Conservation (phyloP, 345 rosid species). For the Crucihimalaya himalaica region DNA sequence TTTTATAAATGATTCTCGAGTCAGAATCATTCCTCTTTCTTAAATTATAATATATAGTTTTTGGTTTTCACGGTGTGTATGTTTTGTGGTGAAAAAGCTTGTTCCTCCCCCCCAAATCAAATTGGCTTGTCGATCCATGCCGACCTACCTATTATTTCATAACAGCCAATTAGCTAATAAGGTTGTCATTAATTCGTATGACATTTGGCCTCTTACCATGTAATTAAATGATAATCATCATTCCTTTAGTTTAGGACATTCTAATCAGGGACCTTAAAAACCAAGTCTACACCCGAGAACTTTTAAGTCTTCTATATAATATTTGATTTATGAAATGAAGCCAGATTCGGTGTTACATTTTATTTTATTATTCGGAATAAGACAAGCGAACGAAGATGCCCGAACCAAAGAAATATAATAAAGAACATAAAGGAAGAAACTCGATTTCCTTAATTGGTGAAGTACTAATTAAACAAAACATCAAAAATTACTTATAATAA, state of each 20-base stretch:
- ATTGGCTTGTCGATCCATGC: constrained; percentile 10
- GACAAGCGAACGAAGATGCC: constrained; percentile 28
- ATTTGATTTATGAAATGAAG: neutral
- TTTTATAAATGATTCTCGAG: constrained; percentile 1
- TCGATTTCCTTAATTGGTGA: constrained; percentile 34
- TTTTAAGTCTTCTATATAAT: neutral
- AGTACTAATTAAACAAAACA: constrained; percentile 28
- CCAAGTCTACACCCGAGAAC: neutral
- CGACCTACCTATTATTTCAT: neutral
- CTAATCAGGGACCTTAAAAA: neutral
- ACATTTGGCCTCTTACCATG: neutral
- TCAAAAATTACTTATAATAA: constrained; percentile 6
- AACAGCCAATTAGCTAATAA: neutral
- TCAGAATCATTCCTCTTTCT: constrained; percentile 10
- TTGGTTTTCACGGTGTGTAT: constrained; percentile 3
- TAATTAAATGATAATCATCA: neutral
- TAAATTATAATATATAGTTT: constrained; percentile 9
- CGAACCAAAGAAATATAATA: neutral
- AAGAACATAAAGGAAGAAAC: constrained; percentile 19
- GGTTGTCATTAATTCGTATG: neutral
- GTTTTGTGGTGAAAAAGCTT: neutral
- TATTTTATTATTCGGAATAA: neutral
- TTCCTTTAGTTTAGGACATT: neutral
- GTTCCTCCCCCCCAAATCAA: neutral
- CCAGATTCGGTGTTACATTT: constrained; percentile 9